phyloP scores from a whole-genome alignment of 306 rosid species.

The Leucaena leucocephala region DNA sequence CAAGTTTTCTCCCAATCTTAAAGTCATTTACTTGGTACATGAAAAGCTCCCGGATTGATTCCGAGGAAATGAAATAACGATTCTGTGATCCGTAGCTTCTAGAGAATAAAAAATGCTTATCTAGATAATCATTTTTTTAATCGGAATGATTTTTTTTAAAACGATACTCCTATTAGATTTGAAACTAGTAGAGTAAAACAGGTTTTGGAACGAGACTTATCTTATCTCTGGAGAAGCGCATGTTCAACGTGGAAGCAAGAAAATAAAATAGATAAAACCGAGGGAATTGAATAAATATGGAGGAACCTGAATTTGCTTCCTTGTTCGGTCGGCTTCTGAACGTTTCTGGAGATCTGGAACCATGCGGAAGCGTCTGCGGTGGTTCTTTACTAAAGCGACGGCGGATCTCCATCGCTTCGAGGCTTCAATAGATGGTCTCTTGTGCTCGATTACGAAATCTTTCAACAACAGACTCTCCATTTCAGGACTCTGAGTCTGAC shows the following conservation, averaged over 20 bases:
- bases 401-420: conserved; percentile 67
- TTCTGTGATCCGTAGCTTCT: too few relatives aligned
- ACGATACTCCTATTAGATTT: too few relatives aligned
- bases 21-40: too few relatives aligned
- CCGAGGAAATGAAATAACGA: too few relatives aligned
- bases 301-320: conserved; percentile 58
- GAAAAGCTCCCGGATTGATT: too few relatives aligned
- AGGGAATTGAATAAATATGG: background rate
- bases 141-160: too few relatives aligned
- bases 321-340: conserved; percentile 41
- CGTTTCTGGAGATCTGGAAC: conserved; percentile 77
- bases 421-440: conserved; percentile 47
- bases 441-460: conserved; percentile 57
- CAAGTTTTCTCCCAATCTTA: too few relatives aligned
- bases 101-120: too few relatives aligned
- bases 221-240: background rate
- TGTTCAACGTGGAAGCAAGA: background rate
- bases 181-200: too few relatives aligned
- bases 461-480: conserved; percentile 48
- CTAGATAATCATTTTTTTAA: too few relatives aligned
- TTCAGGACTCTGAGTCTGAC: too few relatives aligned
- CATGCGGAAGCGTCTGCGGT: conserved; percentile 66
- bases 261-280: background rate
- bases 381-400: conserved; percentile 65
- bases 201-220: background rate